phyloP scores from a whole-genome alignment of 2,329 filamentous ascomycete species.

The Cladophialophora yegresii region DNA sequence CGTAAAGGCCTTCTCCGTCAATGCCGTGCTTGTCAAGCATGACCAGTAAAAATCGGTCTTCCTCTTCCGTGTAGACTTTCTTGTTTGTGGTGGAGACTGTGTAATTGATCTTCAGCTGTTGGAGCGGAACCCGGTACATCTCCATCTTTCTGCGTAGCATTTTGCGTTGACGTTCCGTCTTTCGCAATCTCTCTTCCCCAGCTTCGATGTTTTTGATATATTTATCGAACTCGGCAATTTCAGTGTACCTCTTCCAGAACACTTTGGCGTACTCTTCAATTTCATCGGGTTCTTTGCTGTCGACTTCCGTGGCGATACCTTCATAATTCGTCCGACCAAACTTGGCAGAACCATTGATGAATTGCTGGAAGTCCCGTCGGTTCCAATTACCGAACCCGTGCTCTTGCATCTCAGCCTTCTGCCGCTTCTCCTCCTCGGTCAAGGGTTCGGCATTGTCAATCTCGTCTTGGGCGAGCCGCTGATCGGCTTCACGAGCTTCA shows the following conservation, averaged over 20 bases:
- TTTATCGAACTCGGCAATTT: slow-evolving; percentile 86
- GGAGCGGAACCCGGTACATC: slow-evolving; percentile 93
- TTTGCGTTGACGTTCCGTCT: slow-evolving; percentile 88
- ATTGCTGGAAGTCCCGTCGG: slow-evolving; percentile 95
- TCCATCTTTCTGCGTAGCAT: slow-evolving; percentile 93
- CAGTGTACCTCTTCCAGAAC: slow-evolving; percentile 93
- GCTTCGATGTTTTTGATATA: slow-evolving; percentile 87
- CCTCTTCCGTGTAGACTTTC: slow-evolving; percentile 98
- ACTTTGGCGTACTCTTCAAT: slow-evolving; percentile 85
- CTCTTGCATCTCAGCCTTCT: slow-evolving; percentile 78
- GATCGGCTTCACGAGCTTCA: slow-evolving; percentile 81
- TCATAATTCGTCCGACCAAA: slow-evolving; percentile 86
- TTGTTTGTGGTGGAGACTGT: slow-evolving; percentile 99
- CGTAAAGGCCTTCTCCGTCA: slow-evolving; percentile 85
- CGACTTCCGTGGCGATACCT: slow-evolving; percentile 82
- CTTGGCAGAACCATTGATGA: slow-evolving; percentile 91
- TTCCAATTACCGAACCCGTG: slow-evolving; percentile 96
- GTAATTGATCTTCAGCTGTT: slow-evolving; percentile 98
- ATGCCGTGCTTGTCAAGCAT: slow-evolving; percentile 90
- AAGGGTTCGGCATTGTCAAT: slow-evolving; percentile 89
- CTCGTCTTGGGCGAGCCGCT: slow-evolving; percentile 81
- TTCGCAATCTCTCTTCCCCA: slow-evolving; percentile 84
- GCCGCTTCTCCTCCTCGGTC: slow-evolving; percentile 83
- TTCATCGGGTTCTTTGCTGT: slow-evolving; percentile 82
- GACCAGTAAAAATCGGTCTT: slow-evolving; percentile 92